Base-by-base conservation (phyloP, 2,329 filamentous ascomycete genomes). In the Calonectria henricotiae region DNA sequence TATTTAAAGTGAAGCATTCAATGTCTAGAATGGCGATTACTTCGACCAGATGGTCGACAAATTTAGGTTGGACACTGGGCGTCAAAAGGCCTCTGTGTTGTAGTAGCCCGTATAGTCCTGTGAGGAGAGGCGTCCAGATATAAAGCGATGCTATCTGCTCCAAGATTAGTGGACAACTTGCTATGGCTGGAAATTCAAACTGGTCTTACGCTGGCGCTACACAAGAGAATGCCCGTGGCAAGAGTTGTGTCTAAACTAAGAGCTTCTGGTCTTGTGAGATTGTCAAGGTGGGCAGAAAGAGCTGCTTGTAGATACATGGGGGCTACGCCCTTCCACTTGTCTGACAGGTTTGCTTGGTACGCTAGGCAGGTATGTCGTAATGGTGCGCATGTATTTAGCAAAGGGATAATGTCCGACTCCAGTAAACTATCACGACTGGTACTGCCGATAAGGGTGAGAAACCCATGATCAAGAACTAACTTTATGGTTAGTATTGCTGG, bases 71-170 rank as follows among this genome's bases (percentile, higher is more conserved):
- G 1, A 13, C 12, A 1, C 49, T 15, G 3, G 20, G 15, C 5
- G 11, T 32, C 3, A 68, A 17, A 13, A 68, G 30, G 7, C 43
- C 43, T 41, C 66, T 35, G 7, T 68, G 61, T 27, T 68, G 25
- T 6, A 68, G 47, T 23, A 68, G 49, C 6, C 17, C 60, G n/a
- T 41, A 8, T 1, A 68, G 23, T 23, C 66, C 66, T 17, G 30
- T 49, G 9, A 68, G 23, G 8, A 68, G 49, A 1, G 66, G 66
- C 17, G 66, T 68, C 66, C 66, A 68, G n/a, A 64, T 68, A 41
- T 68, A 68, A 4, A 64, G 20, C 8, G 60, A 63, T 11, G 47
- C 30, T 23, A 68, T 68, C 66, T 68, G 23, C 4, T 47, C 5
- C 5, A 7, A 13, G 5, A 39, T 66, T 8, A 64, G 32, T 39